Evolutionary conservation across 139 green algal genomes (phyloP).

Genomic region (Micromonas pusilla): DNA sequence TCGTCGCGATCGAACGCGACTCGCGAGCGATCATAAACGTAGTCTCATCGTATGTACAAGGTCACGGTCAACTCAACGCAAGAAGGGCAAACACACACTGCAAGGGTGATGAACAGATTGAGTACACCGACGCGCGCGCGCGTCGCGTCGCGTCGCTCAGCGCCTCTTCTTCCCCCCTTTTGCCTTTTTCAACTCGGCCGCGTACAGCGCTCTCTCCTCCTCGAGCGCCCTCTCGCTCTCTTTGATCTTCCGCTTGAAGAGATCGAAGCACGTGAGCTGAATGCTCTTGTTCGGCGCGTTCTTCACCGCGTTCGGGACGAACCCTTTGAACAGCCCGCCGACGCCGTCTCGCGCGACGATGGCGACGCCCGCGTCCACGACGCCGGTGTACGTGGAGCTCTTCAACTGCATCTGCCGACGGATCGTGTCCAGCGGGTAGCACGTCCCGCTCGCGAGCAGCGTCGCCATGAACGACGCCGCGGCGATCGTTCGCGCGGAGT

Average conservation of each 20-base stretch:
- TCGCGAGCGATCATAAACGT: no score
- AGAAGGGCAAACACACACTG: no score
- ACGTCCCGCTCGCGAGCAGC: constrained; percentile 56
- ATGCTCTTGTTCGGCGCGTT: constrained; percentile 77
- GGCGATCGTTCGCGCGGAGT: constrained; percentile 12
- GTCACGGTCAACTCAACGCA: no score
- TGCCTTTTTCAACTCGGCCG: not conserved
- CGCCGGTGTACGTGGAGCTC: not conserved
- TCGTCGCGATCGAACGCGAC: not conserved
- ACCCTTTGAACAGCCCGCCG: constrained; percentile 61
- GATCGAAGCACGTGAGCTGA: constrained; percentile 32
- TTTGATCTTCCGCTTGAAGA: constrained; percentile 29
- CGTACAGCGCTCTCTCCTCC: constrained; percentile 18
- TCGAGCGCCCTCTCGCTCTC: constrained; percentile 20
- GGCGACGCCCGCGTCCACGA: not conserved
- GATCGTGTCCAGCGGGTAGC: constrained; percentile 74
- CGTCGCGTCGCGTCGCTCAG: not conserved
- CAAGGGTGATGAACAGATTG: no score
- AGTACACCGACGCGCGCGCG: not conserved
- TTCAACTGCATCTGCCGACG: constrained; percentile 47
- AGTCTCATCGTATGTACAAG: no score
- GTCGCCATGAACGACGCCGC: constrained; percentile 56
- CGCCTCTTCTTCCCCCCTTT: not conserved
- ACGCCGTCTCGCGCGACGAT: constrained; percentile 48
- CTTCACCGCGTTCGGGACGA: constrained; percentile 71